Base-by-base conservation (phyloP, 345 rosid species). In the Clarkia xantiana region DNA sequence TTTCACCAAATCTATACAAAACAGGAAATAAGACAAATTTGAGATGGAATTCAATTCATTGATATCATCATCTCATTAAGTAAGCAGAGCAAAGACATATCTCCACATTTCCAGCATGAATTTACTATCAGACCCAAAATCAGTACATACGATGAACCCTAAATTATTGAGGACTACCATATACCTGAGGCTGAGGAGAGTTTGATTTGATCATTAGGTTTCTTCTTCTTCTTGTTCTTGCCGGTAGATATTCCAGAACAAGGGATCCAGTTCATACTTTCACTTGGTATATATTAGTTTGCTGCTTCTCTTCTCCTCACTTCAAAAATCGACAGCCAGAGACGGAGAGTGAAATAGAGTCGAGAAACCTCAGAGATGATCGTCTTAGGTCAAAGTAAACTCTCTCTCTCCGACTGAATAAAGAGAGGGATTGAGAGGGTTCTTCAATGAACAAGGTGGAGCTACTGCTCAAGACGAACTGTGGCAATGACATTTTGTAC, bases 181-280 rank as follows among this genome's bases (percentile, higher is more conserved):
- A n/a, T n/a, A 29, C 36, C 36, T 29, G 36, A 29, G 36, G 36
- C 58, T 18, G 43, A 65, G 66, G 63, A 38, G 44, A 79, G 56
- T 7, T 43, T 54, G 59, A 61, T 54, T 60, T 60, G 67, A 65
- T 65, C 56, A 20, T 52, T 46, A 48, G 44, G 54, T 40, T 45
- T 45, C 22, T 25, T 60, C 57, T 72, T 74, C 53, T 52, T 72
- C 54, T 71, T 68, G 54, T 56, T 69, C 64, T 71, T 65, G 14
- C 61, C 29, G 51, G 66, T 69, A n/a, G 84, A 67, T 48, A 67
- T 63, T 14, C 93, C 93, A 58, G 77, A 76, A 57, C 93, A 83
- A 5, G 78, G 84, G 54, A 83, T 61, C 87, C 93, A 82, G 34
- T 82, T 71, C 93, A 82, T 80, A 63, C 19, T 57, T 25, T 48